These are phyloP conservation scores for Solanum medicagineum DNA, from an alignment of 257 asterid genomes.

Conservation along the genomic window DNA sequence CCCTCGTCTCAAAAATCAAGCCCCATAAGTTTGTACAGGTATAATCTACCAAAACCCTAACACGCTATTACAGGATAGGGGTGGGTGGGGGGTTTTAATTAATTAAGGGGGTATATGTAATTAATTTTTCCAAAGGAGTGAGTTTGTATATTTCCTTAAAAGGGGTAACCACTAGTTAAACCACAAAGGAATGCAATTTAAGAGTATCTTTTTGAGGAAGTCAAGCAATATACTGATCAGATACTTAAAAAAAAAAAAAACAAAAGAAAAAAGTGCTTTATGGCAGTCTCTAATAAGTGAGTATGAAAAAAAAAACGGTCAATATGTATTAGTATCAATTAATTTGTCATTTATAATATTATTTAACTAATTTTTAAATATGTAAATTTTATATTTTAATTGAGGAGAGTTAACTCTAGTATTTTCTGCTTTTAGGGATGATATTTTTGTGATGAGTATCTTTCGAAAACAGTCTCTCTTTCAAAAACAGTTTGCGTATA, in stretches of 20 bases:
- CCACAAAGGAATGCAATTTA: conserved; percentile 7
- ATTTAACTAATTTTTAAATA: too few species aligned
- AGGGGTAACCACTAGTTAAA: neutral
- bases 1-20: too few species aligned
- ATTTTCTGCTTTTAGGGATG: too few species aligned
- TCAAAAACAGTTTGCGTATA: too few species aligned
- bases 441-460: too few species aligned
- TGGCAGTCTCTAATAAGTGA: neutral
- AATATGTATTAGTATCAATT: neutral
- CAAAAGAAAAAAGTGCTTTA: neutral
- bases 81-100: neutral
- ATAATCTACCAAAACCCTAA: neutral
- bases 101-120: neutral
- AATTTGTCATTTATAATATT: too few species aligned
- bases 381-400: neutral
- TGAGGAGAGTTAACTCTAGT: neutral
- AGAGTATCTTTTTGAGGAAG: conserved; percentile 1
- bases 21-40: neutral
- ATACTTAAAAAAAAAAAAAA: neutral
- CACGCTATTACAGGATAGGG: neutral
- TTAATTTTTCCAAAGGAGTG: neutral
- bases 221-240: neutral
- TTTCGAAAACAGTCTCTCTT: too few species aligned
- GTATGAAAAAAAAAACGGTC: neutral
- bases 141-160: neutral